Percentiles rank a stretch among this genome's conserved stretches.
Evolutionary conservation across 2,329 filamentous ascomycete genomes (phyloP).

Genomic region (Arthrocladium fulminans): DNA sequence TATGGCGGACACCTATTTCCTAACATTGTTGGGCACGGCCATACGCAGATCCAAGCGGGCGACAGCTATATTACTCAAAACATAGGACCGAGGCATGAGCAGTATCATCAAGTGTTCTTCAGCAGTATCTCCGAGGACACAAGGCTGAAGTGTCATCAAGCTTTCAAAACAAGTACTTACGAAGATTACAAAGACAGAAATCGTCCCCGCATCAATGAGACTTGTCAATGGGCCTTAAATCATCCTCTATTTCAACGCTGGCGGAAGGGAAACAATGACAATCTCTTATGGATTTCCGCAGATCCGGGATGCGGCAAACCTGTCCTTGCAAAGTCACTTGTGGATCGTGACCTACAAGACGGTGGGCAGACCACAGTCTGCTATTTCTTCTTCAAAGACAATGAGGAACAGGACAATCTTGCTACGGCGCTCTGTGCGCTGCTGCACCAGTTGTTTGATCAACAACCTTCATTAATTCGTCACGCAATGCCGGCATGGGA

Average conservation of each 20-base stretch:
- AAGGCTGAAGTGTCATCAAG: constrained; percentile 23
- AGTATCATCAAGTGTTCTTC: constrained; percentile 24
- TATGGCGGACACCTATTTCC: background rate
- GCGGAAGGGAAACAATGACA: constrained; percentile 17
- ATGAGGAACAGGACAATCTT: constrained; percentile 26
- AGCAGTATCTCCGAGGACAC: constrained; percentile 23
- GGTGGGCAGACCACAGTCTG: constrained; percentile 19
- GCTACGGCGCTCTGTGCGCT: constrained; percentile 27
- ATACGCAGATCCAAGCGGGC: background rate
- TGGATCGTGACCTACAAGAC: constrained; percentile 24
- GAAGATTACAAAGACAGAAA: constrained; percentile 28
- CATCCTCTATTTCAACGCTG: constrained; percentile 25
- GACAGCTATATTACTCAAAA: background rate
- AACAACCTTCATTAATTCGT: constrained; percentile 21
- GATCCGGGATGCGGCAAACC: constrained; percentile 35
- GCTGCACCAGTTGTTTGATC: constrained; percentile 30
- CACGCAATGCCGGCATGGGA: constrained; percentile 14
- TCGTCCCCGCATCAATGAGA: constrained; percentile 24
- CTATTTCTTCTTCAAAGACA: constrained; percentile 34
- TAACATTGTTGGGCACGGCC: background rate
- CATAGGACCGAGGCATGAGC: background rate
- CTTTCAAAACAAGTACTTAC: constrained; percentile 25
- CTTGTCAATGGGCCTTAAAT: constrained; percentile 30
- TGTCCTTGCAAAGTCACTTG: constrained; percentile 28
- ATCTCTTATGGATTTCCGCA: constrained; percentile 33